These are phyloP conservation scores for Colletotrichum cereale DNA, from an alignment of 2,329 filamentous ascomycete genomes.

Conservation along the genomic window DNA sequence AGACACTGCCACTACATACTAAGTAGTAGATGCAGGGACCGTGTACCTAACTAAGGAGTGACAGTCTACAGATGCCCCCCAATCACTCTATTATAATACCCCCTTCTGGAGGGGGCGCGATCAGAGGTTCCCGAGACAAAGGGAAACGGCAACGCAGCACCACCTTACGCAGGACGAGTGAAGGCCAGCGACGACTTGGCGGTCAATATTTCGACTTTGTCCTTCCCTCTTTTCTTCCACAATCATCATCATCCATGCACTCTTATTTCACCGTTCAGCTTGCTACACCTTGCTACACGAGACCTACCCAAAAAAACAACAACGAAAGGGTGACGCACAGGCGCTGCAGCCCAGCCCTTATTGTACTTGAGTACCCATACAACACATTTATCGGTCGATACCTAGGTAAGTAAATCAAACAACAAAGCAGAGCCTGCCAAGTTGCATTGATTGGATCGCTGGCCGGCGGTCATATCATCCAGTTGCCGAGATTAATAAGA, in stretches of 20 bases:
- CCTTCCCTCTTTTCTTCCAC: not conserved
- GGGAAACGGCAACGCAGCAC: conserved; percentile 18
- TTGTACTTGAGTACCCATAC: conserved; percentile 1
- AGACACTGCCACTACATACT: no score
- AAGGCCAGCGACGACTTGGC: not conserved
- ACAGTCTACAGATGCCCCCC: not conserved
- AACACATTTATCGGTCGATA: not conserved
- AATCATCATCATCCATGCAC: not conserved
- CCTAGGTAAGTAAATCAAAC: not conserved
- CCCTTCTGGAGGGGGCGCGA: conserved; percentile 2
- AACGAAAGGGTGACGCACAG: conserved; percentile 24
- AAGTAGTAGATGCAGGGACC: conserved; percentile 14
- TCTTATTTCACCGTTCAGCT: not conserved
- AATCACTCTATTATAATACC: no score
- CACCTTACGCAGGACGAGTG: conserved; percentile 1
- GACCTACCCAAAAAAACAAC: no score
- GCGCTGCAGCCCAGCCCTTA: conserved; percentile 5
- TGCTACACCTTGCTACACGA: not conserved
- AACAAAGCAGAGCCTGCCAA: conserved; percentile 27
- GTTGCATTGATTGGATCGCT: conserved; percentile 30
- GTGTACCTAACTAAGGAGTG: not conserved
- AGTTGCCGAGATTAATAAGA: conserved; percentile 21
- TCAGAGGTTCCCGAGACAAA: conserved; percentile 9
- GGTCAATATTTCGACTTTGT: not conserved
- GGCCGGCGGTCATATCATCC: conserved; percentile 3